Percentiles rank a stretch among this genome's conserved stretches.
Conservation (phyloP, 495 filamentous ascomycete genomes). For the Annulohypoxylon maeteangense region DNA sequence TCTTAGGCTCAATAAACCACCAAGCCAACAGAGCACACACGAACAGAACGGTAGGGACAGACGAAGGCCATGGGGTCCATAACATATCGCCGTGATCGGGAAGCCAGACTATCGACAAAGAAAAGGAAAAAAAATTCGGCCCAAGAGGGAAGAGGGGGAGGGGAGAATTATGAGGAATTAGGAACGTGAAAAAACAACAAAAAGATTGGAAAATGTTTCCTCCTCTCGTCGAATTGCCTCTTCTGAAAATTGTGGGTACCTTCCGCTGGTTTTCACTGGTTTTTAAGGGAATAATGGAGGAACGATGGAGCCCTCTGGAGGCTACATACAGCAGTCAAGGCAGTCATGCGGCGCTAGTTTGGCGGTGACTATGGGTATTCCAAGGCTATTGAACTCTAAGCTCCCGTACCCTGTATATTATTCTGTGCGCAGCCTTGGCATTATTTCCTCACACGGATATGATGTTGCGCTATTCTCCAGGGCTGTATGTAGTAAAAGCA, state of each 20-base stretch:
- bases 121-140: slow-evolving; percentile 26
- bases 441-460: slow-evolving; percentile 2
- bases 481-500: no score
- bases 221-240: slow-evolving; percentile 39
- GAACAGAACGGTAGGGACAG: slow-evolving; percentile 61
- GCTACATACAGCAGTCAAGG: slow-evolving; percentile 11
- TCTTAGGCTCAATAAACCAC: slow-evolving; percentile 62
- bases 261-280: neutral
- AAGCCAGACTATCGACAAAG: slow-evolving; percentile 42
- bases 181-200: slow-evolving; percentile 26
- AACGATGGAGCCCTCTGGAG: slow-evolving; percentile 11
- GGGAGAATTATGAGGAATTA: slow-evolving; percentile 29
- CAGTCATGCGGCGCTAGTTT: slow-evolving; percentile 10
- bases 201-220: slow-evolving; percentile 42
- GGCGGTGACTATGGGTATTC: slow-evolving; percentile 1
- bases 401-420: neutral
- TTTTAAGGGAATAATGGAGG: slow-evolving; percentile 15
- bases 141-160: slow-evolving; percentile 40
- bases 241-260: slow-evolving; percentile 33
- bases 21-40: slow-evolving; percentile 60
- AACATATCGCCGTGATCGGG: slow-evolving; percentile 59
- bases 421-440: neutral
- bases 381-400: slow-evolving; percentile 3
- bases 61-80: slow-evolving; percentile 62
- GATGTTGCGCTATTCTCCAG: neutral